phyloP scores from a whole-genome alignment of 257 asterid genomes.

The Nicotiana noctiflora region DNA sequence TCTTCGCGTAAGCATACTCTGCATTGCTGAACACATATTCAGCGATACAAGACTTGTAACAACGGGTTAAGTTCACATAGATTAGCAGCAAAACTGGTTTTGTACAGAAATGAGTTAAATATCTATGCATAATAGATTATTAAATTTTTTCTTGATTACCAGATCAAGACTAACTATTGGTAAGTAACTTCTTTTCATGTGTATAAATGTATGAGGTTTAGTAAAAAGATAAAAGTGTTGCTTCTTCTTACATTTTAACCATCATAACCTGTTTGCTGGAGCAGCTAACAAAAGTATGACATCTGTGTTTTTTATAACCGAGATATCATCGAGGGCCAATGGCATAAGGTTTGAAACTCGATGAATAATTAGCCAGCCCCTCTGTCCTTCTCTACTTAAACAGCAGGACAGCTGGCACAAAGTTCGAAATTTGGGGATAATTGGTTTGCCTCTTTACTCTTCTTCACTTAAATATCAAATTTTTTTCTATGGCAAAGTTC shows the following conservation, averaged over 20 bases:
- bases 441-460: too few species aligned
- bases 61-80: neutral
- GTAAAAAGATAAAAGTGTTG: neutral
- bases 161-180: neutral
- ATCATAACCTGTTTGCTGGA: neutral
- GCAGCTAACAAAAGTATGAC: neutral
- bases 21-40: neutral
- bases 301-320: too few species aligned
- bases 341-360: too few species aligned
- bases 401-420: too few species aligned
- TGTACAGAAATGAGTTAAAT: neutral
- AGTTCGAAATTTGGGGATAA: too few species aligned
- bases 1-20: neutral
- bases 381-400: too few species aligned
- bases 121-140: slow-evolving; percentile 4
- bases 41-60: neutral
- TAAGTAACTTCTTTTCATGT: neutral
- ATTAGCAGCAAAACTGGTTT: neutral
- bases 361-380: too few species aligned
- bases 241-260: neutral
- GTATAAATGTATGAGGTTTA: neutral
- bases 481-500: too few species aligned
- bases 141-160: neutral
- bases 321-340: too few species aligned
- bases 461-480: too few species aligned